phyloP scores from a whole-genome alignment of 495 filamentous ascomycete genomes.

The Cetradonia linearis region DNA sequence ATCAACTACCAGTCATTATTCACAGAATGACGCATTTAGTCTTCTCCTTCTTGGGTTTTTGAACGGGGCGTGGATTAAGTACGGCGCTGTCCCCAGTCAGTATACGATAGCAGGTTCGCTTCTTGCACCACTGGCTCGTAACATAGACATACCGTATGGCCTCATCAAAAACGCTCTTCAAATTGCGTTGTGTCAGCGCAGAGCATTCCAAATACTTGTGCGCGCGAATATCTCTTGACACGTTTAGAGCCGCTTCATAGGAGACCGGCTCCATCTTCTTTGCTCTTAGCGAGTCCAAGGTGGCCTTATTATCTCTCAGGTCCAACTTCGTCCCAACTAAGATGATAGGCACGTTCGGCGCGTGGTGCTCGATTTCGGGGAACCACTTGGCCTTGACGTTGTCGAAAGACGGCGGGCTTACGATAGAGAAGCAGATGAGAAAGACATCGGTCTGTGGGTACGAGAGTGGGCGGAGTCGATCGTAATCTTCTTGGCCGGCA shows the following conservation, averaged over 20 bases:
- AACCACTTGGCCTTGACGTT: constrained; percentile 97
- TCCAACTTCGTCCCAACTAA: constrained; percentile 96
- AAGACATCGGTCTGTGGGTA: constrained; percentile 99
- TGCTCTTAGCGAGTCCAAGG: constrained; percentile 61
- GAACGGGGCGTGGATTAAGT: constrained; percentile 58
- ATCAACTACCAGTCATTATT: constrained; percentile 16
- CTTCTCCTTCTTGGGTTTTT: constrained; percentile 48
- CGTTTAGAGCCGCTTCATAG: constrained; percentile 75
- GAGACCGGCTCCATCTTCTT: constrained; percentile 87
- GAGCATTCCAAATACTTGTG: constrained; percentile 97
- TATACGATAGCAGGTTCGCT: not conserved
- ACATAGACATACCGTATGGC: constrained; percentile 66
- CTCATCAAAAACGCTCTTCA: constrained; percentile 97
- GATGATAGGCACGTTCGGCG: constrained; percentile 90
- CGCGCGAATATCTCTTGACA: constrained; percentile 85
- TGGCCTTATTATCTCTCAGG: constrained; percentile 80
- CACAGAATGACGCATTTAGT: constrained; percentile 73
- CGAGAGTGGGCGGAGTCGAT: constrained; percentile 85
- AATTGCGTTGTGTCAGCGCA: constrained; percentile 86
- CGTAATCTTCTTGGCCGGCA: constrained; percentile 97
- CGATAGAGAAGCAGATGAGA: constrained; percentile 96
- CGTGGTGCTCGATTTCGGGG: constrained; percentile 94
- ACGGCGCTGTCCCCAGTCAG: constrained; percentile 51
- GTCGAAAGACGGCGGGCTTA: constrained; percentile 93
- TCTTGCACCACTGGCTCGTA: not conserved